A percentile compares a stretch with the other conserved stretches of the same genome.
Evolutionary conservation across 345 rosid species (phyloP).

Genomic region (Gossypium stocksii): DNA sequence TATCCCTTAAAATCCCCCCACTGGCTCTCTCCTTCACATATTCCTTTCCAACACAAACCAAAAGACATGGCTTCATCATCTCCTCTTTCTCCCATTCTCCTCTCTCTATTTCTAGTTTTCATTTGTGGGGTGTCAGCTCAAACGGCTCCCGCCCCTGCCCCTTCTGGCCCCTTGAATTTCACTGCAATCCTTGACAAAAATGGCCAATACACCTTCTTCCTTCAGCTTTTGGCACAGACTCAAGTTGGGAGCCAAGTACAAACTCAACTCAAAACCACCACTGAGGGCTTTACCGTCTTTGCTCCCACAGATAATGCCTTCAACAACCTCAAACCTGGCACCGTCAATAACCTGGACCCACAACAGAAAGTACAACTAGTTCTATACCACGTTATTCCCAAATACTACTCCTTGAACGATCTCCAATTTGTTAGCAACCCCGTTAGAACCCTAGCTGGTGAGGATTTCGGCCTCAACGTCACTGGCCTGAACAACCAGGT

Average conservation of each 20-base stretch:
- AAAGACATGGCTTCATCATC: slow-evolving; percentile 40
- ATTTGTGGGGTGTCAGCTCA: slow-evolving; percentile 25
- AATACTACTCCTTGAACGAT: slow-evolving; percentile 45
- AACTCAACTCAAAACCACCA: slow-evolving; percentile 66
- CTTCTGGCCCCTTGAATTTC: slow-evolving; percentile 59
- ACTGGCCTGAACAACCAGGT: slow-evolving; percentile 68
- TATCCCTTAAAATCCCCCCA: slow-evolving; percentile 26
- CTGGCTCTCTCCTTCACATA: slow-evolving; percentile 9
- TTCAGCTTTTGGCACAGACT: slow-evolving; percentile 51
- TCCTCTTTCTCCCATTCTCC: slow-evolving; percentile 21
- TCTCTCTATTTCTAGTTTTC: slow-evolving; percentile 33
- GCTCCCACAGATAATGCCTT: slow-evolving; percentile 93
- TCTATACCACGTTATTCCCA: slow-evolving; percentile 53
- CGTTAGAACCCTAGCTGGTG: slow-evolving; percentile 55
- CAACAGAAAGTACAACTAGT: slow-evolving; percentile 61
- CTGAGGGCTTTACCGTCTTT: slow-evolving; percentile 70
- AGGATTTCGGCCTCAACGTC: slow-evolving; percentile 54
- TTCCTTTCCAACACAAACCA: slow-evolving; percentile 7
- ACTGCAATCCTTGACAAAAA: slow-evolving; percentile 64
- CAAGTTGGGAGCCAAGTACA: slow-evolving; percentile 51
- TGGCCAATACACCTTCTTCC: slow-evolving; percentile 59
- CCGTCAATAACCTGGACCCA: slow-evolving; percentile 37
- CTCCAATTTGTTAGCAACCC: slow-evolving; percentile 74
- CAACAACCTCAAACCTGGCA: slow-evolving; percentile 51
- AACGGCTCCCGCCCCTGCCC: slow-evolving; percentile 49